Evolutionary conservation across 129 eudicot species (phyloP).

Genomic region (Deinandra increscens): DNA sequence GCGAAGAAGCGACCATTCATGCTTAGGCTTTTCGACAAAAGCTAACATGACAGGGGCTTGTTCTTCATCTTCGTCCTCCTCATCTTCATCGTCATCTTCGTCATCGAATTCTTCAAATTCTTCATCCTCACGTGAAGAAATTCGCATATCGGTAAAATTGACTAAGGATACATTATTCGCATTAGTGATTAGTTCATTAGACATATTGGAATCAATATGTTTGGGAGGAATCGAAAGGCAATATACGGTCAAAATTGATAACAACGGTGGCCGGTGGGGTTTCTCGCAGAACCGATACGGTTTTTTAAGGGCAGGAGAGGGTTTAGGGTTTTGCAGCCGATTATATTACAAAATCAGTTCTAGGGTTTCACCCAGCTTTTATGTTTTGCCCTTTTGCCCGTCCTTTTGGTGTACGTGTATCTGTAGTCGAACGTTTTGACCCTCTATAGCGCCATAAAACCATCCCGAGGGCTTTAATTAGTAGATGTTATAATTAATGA

Average conservation of each 20-base stretch:
- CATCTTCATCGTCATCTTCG: slow-evolving; percentile 40
- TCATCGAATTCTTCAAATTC: slow-evolving; percentile 39
- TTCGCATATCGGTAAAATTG: slow-evolving; percentile 39
- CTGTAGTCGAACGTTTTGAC: no score
- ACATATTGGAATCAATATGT: slow-evolving; percentile 23
- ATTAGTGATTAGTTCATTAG: slow-evolving; percentile 28
- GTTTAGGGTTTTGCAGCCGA: slow-evolving; percentile 36
- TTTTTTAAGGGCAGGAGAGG: slow-evolving; percentile 23
- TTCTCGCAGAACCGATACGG: not conserved
- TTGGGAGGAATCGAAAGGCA: not conserved
- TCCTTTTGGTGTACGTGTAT: no score
- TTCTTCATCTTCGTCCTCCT: slow-evolving; percentile 52
- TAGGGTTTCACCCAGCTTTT: not conserved
- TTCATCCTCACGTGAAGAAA: slow-evolving; percentile 53
- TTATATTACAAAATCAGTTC: slow-evolving; percentile 7
- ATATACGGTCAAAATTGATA: not conserved
- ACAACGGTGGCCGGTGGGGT: not conserved
- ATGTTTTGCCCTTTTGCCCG: not conserved
- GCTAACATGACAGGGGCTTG: slow-evolving; percentile 49
- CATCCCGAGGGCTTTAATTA: no score
- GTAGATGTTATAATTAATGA: no score
- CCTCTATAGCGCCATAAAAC: no score
- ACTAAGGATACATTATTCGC: slow-evolving; percentile 32
- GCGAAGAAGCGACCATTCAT: slow-evolving; percentile 66
- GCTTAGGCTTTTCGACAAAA: slow-evolving; percentile 58